Conservation (phyloP, 805 yeast genomes). For the Candida bentonensis region DNA sequence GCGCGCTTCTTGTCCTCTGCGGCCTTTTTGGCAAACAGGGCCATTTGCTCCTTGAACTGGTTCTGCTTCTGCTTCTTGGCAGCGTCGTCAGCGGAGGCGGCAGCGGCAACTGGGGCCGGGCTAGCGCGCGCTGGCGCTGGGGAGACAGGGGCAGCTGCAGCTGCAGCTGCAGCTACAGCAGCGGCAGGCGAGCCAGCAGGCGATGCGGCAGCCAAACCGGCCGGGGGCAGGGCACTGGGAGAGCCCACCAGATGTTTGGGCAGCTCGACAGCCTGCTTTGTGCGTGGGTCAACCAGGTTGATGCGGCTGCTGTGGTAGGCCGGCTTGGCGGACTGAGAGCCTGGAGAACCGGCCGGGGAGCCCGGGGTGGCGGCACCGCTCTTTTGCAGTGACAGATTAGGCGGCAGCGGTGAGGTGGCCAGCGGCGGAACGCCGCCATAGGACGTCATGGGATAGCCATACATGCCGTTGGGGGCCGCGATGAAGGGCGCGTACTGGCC, state of each 20-base stretch:
- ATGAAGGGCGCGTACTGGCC: neutral
- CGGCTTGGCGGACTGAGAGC: neutral
- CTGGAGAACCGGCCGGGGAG: no score
- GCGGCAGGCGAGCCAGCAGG: neutral
- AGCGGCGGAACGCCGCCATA: neutral
- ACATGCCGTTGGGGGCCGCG: neutral
- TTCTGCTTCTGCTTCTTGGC: conserved; percentile 3
- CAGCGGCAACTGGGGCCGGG: neutral
- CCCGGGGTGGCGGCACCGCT: no score
- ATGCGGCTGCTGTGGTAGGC: neutral
- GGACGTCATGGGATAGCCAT: neutral
- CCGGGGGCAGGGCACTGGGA: no score
- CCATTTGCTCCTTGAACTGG: conserved; percentile 2
- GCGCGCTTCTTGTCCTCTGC: conserved; percentile 3
- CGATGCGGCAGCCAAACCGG: neutral
- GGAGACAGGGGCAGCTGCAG: no score
- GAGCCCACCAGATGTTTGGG: no score
- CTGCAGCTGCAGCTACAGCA: neutral
- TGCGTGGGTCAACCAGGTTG: neutral
- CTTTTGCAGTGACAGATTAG: neutral
- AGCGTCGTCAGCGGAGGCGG: neutral
- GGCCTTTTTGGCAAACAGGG: conserved; percentile 2
- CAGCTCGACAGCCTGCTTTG: neutral
- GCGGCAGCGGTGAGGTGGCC: neutral
- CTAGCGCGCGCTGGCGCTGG: no score